phyloP scores from a whole-genome alignment of 2,329 filamentous ascomycete genomes.

The Colletotrichum incanum region DNA sequence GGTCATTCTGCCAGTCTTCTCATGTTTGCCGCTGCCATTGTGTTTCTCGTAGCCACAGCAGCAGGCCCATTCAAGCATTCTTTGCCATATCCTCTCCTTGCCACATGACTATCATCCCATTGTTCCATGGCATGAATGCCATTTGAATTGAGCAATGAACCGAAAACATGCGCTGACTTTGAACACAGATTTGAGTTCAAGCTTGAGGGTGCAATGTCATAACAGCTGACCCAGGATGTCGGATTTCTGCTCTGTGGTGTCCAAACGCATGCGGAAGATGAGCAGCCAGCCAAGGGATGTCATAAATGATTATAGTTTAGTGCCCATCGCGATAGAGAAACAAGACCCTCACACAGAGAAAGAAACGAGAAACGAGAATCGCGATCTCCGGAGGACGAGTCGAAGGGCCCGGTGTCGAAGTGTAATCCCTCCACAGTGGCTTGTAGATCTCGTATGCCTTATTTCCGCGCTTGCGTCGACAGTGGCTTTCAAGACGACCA shows the following conservation, averaged over 20 bases:
- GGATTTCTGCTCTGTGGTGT: background rate
- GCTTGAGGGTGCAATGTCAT: too few species aligned
- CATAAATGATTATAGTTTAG: background rate
- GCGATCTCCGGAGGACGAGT: background rate
- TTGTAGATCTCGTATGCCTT: background rate
- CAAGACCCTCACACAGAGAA: background rate
- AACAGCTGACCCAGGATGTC: background rate
- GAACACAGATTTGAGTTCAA: too few species aligned
- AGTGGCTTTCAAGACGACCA: background rate
- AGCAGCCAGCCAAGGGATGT: background rate
- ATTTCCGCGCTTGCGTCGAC: slow-evolving; percentile 2
- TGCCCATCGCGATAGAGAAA: background rate
- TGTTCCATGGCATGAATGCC: background rate
- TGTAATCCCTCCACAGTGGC: background rate
- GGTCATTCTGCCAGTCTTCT: background rate
- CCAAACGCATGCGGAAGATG: background rate
- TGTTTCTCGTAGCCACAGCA: background rate
- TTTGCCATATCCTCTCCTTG: too few species aligned
- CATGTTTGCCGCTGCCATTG: background rate
- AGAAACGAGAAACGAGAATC: background rate
- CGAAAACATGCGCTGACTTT: too few species aligned
- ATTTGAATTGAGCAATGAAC: too few species aligned
- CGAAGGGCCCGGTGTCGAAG: background rate
- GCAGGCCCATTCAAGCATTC: background rate
- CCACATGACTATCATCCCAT: background rate